Percentiles rank a stretch among this genome's conserved stretches.
Conservation (phyloP, 495 filamentous ascomycete genomes). For the Aspergillus heteromorphus region DNA sequence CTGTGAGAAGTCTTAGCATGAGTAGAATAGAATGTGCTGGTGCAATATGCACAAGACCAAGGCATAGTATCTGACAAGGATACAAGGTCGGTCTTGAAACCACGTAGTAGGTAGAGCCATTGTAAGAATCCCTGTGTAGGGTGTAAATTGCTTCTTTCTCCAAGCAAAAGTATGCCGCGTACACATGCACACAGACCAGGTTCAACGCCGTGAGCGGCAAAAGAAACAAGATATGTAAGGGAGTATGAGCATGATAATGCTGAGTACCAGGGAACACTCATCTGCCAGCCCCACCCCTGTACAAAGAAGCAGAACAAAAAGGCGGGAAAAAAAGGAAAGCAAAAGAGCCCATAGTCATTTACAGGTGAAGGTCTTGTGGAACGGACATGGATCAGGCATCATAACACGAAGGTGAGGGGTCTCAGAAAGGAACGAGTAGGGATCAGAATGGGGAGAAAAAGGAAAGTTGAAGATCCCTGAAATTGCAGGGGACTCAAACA, state of each 20-base stretch:
- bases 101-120: not conserved
- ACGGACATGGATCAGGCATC: conserved; percentile 15
- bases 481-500: not conserved
- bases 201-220: not conserved
- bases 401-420: not conserved
- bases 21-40: conserved; percentile 2
- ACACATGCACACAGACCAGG: not conserved
- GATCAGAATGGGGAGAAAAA: not conserved
- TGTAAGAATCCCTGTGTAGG: conserved; percentile 1
- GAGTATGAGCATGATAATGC: not conserved
- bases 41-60: conserved; percentile 14
- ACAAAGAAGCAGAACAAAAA: conserved; percentile 8
- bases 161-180: not conserved
- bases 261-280: not conserved
- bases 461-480: not conserved
- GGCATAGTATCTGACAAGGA: conserved; percentile 11
- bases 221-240: not conserved
- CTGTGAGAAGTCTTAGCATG: not conserved
- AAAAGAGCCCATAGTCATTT: conserved; percentile 9
- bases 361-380: conserved; percentile 9
- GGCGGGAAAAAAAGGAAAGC: conserved; percentile 1
- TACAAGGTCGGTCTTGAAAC: conserved; percentile 11
- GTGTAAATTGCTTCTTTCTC: not conserved
- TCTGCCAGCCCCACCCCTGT: not conserved
- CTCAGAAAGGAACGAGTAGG: not conserved